Conservation (phyloP, 768 basidiomycete species). For the Tubosaeta sp. region DNA sequence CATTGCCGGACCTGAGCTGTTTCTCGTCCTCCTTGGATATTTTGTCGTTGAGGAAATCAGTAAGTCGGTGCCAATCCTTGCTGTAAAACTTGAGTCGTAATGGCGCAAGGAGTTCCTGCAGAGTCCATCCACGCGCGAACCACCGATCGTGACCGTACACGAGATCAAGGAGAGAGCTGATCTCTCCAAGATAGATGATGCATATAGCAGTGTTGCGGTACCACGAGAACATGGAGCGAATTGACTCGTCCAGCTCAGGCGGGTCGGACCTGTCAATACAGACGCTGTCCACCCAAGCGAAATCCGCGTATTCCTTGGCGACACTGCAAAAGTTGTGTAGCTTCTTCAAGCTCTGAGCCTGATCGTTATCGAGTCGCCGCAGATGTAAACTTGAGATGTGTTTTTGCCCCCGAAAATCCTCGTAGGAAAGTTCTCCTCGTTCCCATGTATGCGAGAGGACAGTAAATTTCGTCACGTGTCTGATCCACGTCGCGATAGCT, state of each 20-base stretch:
- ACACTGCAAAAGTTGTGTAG: background rate
- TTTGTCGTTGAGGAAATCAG: background rate
- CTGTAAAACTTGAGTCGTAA: background rate
- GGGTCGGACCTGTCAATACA: background rate
- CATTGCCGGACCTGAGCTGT: background rate
- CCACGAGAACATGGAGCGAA: constrained; percentile 5
- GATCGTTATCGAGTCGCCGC: background rate
- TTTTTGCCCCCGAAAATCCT: background rate
- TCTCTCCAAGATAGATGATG: background rate
- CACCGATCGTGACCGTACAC: background rate
- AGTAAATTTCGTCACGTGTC: background rate
- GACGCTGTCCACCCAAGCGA: constrained; percentile 1
- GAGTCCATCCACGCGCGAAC: constrained; percentile 2
- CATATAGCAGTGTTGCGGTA: constrained; percentile 1
- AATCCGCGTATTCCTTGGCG: background rate
- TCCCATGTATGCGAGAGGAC: background rate
- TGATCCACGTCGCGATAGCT: background rate
- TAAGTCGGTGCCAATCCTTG: background rate
- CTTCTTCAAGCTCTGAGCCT: background rate
- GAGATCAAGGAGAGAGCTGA: background rate
- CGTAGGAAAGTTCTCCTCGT: background rate
- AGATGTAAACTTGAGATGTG: background rate
- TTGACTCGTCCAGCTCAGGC: background rate
- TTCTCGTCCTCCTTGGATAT: background rate
- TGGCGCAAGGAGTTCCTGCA: constrained; percentile 2